These are phyloP conservation scores for Nidularia sp. DNA, from an alignment of 768 basidiomycete genomes.

Conservation along the genomic window DNA sequence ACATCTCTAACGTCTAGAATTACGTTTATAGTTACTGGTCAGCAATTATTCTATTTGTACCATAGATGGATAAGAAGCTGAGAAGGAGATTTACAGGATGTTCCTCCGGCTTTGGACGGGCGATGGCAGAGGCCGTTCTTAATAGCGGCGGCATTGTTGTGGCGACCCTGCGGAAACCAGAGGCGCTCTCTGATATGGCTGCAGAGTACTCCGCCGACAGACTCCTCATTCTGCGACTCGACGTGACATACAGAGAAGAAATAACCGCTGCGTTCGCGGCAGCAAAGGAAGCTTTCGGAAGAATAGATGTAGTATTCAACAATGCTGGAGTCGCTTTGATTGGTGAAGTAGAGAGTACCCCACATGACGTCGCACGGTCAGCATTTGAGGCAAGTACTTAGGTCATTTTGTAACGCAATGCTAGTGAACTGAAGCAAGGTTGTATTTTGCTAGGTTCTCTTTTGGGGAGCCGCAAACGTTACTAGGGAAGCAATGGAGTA, in stretches of 20 bases:
- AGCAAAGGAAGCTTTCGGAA: constrained; percentile 25
- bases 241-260: constrained; percentile 26
- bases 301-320: constrained; percentile 36
- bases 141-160: constrained; percentile 31
- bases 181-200: constrained; percentile 21
- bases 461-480: constrained; percentile 33
- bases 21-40: background rate
- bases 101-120: constrained; percentile 30
- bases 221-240: constrained; percentile 29
- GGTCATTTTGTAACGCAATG: no score
- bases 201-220: constrained; percentile 17
- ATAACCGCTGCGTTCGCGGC: constrained; percentile 24
- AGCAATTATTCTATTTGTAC: background rate
- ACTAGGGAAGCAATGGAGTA: constrained; percentile 22
- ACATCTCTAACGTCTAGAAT: background rate
- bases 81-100: constrained; percentile 3
- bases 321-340: constrained; percentile 31
- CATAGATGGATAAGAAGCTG: background rate
- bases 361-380: constrained; percentile 24
- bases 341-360: constrained; percentile 32
- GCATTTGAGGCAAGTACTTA: constrained; percentile 29
- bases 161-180: constrained; percentile 33
- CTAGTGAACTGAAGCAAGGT: constrained; percentile 6
- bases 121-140: constrained; percentile 27
- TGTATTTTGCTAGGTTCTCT: constrained; percentile 11